phyloP scores from a whole-genome alignment of 805 yeast species.

The Myxozyma udenii region DNA sequence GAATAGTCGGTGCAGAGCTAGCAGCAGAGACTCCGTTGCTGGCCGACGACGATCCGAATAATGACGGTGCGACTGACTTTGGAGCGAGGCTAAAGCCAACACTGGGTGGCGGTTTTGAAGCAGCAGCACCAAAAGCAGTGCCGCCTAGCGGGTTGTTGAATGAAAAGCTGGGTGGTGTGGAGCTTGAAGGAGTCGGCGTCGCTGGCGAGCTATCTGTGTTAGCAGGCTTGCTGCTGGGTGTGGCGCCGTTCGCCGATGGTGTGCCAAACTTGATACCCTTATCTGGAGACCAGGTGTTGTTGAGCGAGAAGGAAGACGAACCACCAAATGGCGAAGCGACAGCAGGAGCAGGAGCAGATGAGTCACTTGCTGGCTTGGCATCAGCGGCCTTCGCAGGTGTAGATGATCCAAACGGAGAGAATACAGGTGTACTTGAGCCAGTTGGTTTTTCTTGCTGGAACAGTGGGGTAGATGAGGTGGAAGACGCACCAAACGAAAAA shows the following conservation, averaged over 20 bases:
- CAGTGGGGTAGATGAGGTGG: background rate
- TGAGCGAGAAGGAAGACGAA: too few species aligned
- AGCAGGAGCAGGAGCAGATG: conserved; percentile 7
- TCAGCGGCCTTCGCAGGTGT: conserved; percentile 4
- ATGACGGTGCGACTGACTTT: too few species aligned
- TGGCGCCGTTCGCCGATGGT: conserved; percentile 1
- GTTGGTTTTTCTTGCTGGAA: conserved; percentile 5
- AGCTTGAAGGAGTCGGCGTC: conserved; percentile 5
- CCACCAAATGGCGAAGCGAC: too few species aligned
- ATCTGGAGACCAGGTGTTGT: conserved; percentile 37
- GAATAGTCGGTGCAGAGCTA: conserved; percentile 19
- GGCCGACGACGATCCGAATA: too few species aligned
- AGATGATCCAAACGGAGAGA: background rate
- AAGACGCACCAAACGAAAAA: conserved; percentile 9
- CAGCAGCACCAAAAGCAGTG: background rate
- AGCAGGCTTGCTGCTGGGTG: too few species aligned
- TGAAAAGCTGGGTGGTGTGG: background rate
- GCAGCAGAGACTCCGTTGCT: background rate
- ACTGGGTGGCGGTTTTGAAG: conserved; percentile 10
- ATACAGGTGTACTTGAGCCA: conserved; percentile 16
- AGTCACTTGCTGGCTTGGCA: background rate
- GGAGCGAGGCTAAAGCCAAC: conserved; percentile 14
- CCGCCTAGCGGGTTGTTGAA: conserved; percentile 14
- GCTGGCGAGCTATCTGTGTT: too few species aligned
- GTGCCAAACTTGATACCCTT: conserved; percentile 37